Evolutionary conservation across 1,284 basidiomycete genomes (phyloP).

Genomic region (Fomitopsis schrenkii): DNA sequence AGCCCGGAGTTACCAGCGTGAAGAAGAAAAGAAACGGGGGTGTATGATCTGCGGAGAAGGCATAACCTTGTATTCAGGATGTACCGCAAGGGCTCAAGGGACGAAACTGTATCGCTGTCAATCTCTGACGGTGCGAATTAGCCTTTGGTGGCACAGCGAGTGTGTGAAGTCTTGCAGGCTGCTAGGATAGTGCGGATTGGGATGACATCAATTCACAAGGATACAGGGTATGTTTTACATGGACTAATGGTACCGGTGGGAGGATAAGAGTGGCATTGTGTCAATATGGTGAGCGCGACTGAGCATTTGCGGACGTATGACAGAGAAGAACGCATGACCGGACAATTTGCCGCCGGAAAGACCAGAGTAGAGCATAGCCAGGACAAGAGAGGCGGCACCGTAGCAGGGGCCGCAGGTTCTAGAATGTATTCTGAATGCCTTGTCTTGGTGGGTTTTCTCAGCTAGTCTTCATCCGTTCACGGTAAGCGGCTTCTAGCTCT

Average conservation of each 20-base stretch:
- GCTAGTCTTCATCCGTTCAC: slow-evolving; percentile 41
- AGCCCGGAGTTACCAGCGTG: neutral
- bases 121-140: neutral
- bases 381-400: neutral
- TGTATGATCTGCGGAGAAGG: slow-evolving; percentile 1
- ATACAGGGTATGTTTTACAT: neutral
- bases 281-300: neutral
- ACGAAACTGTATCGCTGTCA: neutral
- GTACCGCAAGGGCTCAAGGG: neutral
- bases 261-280: neutral
- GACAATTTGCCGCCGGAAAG: neutral
- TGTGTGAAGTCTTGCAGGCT: neutral
- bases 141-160: neutral
- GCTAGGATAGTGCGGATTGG: neutral
- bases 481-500: slow-evolving; percentile 57
- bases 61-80: neutral
- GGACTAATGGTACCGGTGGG: neutral
- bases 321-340: neutral
- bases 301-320: neutral
- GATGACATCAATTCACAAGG: neutral
- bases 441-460: slow-evolving; percentile 5
- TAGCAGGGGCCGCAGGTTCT: neutral
- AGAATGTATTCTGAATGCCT: neutral
- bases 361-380: neutral
- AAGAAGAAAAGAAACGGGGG: neutral